These are phyloP conservation scores for Polytolypa hystricis DNA, from an alignment of 2,329 filamentous ascomycete species.

Conservation along the genomic window DNA sequence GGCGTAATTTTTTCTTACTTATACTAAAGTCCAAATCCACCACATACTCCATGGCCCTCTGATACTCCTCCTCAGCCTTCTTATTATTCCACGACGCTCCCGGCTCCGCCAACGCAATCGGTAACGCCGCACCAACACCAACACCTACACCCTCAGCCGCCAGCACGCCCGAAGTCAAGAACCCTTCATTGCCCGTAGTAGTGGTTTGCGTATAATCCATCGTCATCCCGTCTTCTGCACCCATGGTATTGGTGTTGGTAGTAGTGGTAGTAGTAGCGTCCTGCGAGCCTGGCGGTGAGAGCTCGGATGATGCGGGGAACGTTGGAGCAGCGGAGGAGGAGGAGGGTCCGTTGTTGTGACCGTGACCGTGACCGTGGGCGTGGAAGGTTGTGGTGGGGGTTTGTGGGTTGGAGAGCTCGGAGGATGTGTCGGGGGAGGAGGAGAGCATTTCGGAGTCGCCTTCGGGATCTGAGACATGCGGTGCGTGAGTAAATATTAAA, in stretches of 20 bases:
- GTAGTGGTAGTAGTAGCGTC: constrained; percentile 12
- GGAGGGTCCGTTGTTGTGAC: constrained; percentile 13
- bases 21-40: constrained; percentile 43
- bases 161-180: neutral
- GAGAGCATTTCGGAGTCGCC: constrained; percentile 48
- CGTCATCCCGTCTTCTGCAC: neutral
- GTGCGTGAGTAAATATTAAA: no score
- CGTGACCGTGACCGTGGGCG: no score
- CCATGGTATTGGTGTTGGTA: constrained; percentile 12
- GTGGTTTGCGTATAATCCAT: neutral
- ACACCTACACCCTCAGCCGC: constrained; percentile 5
- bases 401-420: constrained; percentile 27
- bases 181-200: neutral
- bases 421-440: constrained; percentile 30
- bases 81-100: constrained; percentile 45
- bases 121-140: constrained; percentile 4
- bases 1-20: constrained; percentile 22
- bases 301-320: constrained; percentile 35
- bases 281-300: constrained; percentile 47
- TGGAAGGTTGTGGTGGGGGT: no score
- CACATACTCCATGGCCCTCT: constrained; percentile 38
- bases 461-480: constrained; percentile 36
- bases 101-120: constrained; percentile 28
- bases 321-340: constrained; percentile 14
- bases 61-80: constrained; percentile 46